Evolutionary conservation across 2,329 filamentous ascomycete species (phyloP).

Genomic region (Aspergillus sp.): DNA sequence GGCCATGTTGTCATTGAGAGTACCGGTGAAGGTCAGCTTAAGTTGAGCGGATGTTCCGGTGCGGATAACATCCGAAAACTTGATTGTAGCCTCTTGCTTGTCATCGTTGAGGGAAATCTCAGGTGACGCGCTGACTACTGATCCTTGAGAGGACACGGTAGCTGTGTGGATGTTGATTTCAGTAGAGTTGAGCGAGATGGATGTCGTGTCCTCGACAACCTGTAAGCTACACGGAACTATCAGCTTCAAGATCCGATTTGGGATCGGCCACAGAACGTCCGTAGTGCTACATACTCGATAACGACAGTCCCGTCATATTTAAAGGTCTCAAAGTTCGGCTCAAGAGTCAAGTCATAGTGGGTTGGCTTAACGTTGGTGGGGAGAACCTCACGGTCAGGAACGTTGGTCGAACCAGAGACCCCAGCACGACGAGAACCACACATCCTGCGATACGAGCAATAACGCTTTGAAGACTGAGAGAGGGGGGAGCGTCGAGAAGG

Average conservation of each 20-base stretch:
- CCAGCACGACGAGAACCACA: conserved; percentile 69
- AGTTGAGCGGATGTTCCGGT: conserved; percentile 77
- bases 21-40: conserved; percentile 74
- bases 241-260: not conserved
- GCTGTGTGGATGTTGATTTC: conserved; percentile 80
- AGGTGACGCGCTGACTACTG: conserved; percentile 60
- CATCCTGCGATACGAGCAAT: conserved; percentile 74
- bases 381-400: conserved; percentile 75
- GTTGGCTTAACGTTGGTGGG: conserved; percentile 88
- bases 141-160: conserved; percentile 62
- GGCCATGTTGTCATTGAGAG: conserved; percentile 91
- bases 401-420: conserved; percentile 56
- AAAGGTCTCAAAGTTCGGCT: conserved; percentile 85
- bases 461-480: conserved; percentile 45
- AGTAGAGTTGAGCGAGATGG: conserved; percentile 82
- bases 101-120: conserved; percentile 73
- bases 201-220: conserved; percentile 78
- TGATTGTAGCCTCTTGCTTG: conserved; percentile 77
- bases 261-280: not conserved
- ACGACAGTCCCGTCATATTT: conserved; percentile 81
- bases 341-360: conserved; percentile 88
- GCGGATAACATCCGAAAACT: conserved; percentile 70
- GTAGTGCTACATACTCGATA: conserved; percentile 63
- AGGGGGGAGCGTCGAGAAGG: conserved; percentile 26
- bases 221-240: conserved; percentile 58